These are phyloP conservation scores for Fomitopsis betulina DNA, from an alignment of 1,284 basidiomycete genomes.

Conservation along the genomic window DNA sequence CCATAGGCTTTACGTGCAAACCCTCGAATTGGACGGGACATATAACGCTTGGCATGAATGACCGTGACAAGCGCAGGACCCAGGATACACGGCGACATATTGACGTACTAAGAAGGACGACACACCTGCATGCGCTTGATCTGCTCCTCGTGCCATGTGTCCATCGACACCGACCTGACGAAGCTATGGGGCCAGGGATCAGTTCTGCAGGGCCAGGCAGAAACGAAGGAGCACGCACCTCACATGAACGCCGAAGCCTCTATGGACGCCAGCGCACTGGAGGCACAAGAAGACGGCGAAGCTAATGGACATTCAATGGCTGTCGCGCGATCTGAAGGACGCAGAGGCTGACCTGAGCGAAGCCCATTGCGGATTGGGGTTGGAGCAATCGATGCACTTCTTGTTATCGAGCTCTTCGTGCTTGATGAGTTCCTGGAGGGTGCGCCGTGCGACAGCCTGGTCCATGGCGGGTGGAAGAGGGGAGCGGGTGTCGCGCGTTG, in stretches of 20 bases:
- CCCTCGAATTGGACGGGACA: neutral
- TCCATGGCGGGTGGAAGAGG: slow-evolving; percentile 41
- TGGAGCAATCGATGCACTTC: slow-evolving; percentile 75
- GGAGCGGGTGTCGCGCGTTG: neutral
- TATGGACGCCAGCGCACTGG: slow-evolving; percentile 86
- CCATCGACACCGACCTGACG: slow-evolving; percentile 92
- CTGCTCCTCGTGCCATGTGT: slow-evolving; percentile 91
- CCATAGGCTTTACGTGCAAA: too few species aligned
- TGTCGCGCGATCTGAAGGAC: slow-evolving; percentile 10
- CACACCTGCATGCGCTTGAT: slow-evolving; percentile 84
- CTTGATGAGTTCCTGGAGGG: slow-evolving; percentile 70
- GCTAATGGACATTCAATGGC: slow-evolving; percentile 33
- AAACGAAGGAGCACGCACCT: slow-evolving; percentile 39
- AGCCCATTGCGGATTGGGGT: slow-evolving; percentile 92
- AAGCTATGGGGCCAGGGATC: slow-evolving; percentile 48
- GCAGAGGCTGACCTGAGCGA: slow-evolving; percentile 52
- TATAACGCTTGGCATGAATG: neutral
- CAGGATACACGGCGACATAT: neutral
- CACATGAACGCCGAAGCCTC: slow-evolving; percentile 86
- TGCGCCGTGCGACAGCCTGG: slow-evolving; percentile 63
- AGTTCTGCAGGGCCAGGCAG: neutral
- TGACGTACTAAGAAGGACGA: neutral
- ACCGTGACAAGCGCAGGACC: neutral
- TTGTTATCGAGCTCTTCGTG: slow-evolving; percentile 73
- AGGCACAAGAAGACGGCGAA: slow-evolving; percentile 89